Base-by-base conservation (phyloP, 257 asterid species). In the Vinca minor region DNA sequence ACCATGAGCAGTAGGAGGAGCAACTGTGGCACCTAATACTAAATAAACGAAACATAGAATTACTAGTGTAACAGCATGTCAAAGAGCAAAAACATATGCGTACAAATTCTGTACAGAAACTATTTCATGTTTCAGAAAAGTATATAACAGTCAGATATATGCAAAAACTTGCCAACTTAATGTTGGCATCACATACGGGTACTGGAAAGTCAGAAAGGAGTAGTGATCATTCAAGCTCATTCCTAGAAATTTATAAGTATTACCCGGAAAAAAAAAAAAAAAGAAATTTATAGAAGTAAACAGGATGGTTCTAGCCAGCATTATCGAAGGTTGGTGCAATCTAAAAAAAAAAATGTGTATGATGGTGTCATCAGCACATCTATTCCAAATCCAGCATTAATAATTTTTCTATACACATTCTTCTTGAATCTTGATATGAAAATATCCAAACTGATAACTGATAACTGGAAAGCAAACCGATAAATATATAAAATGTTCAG, bases 11-110 rank as follows among this genome's bases (percentile, higher is more conserved):
- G 76, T 67, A 64, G 94, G 85, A 72, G 93, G 84, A 71, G 87
- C 55, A 64, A 74, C 88, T 11, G 81, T n/a, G 39, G 88, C 54
- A 62, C 96, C 94, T 78, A 87, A 73, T 54, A 86, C 94, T 86
- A 71, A 59, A 66, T 61, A 41, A 71, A 75, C 64, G 47, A 73
- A 72, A 50, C 69, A 50, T 52, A 4, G 49, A 74, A 42, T 2
- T 44, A 46, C 70, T 62, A 68, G 64, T 69, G 69, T 64, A 60
- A 46, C 53, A 58, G 60, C 32, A 25, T n/a, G n/a, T n/a, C n/a
- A n/a, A n/a, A n/a, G n/a, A n/a, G n/a, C n/a, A n/a, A n/a, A 29
- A 45, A 14, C n/a, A 20, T 11, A 3, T 11, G 47, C 47, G 14
- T 34, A 3, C n/a, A 46, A 46, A 46, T n/a, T 46, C 2, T 44